These are phyloP conservation scores for Choanephora cucurbitarum DNA, from an alignment of 371 early-diverging fungal species.

Conservation along the genomic window DNA sequence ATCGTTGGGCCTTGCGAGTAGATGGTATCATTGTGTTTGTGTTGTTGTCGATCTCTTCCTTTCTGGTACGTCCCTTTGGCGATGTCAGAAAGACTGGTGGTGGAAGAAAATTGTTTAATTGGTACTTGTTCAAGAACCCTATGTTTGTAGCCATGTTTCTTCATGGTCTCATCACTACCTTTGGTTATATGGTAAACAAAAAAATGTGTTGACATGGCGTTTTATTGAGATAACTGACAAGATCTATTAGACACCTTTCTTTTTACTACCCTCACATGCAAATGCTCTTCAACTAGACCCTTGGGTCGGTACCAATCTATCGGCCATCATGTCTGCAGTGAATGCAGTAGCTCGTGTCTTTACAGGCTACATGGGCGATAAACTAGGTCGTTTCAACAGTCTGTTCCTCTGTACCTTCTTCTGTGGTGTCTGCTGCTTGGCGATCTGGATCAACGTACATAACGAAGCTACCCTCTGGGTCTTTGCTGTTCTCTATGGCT, in stretches of 20 bases:
- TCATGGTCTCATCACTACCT: slow-evolving; percentile 35
- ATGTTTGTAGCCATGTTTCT: slow-evolving; percentile 34
- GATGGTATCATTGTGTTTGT: slow-evolving; percentile 56
- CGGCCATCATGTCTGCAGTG: slow-evolving; percentile 46
- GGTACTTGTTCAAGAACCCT: slow-evolving; percentile 22
- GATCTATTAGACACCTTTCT: slow-evolving; percentile 31
- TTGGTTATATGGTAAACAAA: slow-evolving; percentile 42
- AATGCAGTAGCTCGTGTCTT: slow-evolving; percentile 47
- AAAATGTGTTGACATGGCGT: slow-evolving; percentile 9
- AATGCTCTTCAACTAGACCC: slow-evolving; percentile 26
- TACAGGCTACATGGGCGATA: slow-evolving; percentile 55
- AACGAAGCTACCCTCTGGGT: slow-evolving; percentile 38
- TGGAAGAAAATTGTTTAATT: slow-evolving; percentile 48
- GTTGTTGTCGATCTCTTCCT: slow-evolving; percentile 40
- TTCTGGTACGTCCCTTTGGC: slow-evolving; percentile 51
- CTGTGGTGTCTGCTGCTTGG: slow-evolving; percentile 35
- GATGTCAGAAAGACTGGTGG: slow-evolving; percentile 48
- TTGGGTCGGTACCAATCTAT: slow-evolving; percentile 32
- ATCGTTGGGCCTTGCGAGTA: slow-evolving; percentile 61
- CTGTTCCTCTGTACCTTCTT: slow-evolving; percentile 46
- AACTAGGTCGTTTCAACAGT: slow-evolving; percentile 56
- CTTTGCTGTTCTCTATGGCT: slow-evolving; percentile 45
- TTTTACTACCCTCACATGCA: slow-evolving; percentile 35
- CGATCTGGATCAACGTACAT: slow-evolving; percentile 40
- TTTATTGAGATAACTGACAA: slow-evolving; percentile 19